These are phyloP conservation scores for Trichoderma sp. DNA, from an alignment of 2,329 filamentous ascomycete genomes.

Conservation along the genomic window DNA sequence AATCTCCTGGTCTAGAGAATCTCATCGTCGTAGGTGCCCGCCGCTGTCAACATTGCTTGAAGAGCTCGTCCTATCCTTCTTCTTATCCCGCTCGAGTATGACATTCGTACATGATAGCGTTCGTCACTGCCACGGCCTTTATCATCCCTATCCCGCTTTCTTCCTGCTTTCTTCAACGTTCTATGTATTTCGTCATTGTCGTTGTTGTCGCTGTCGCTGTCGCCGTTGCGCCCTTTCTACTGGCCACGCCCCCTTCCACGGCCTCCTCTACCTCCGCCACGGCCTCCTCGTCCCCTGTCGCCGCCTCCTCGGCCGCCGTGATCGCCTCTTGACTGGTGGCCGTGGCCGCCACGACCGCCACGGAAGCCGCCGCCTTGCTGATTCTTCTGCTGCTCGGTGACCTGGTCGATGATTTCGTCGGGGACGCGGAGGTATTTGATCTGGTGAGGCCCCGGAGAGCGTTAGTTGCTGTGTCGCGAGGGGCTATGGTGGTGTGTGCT, in stretches of 20 bases:
- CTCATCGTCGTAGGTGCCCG: background rate
- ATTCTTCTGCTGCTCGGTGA: conserved; percentile 85
- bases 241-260: conserved; percentile 37
- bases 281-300: conserved; percentile 40
- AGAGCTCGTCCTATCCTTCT: background rate
- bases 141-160: background rate
- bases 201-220: background rate
- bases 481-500: too few relatives aligned
- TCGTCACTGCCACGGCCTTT: background rate
- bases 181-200: background rate
- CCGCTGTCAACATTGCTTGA: background rate
- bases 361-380: conserved; percentile 60
- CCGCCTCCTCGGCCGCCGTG: conserved; percentile 54
- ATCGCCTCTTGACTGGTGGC: conserved; percentile 56
- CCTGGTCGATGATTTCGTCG: conserved; percentile 92
- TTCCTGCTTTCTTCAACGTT: background rate
- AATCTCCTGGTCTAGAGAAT: background rate
- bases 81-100: background rate
- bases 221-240: background rate
- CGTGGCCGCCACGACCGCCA: conserved; percentile 60
- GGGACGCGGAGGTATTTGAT: conserved; percentile 98
- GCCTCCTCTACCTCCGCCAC: conserved; percentile 37
- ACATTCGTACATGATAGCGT: background rate
- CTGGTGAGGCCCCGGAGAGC: conserved; percentile 44
- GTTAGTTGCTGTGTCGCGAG: background rate